Base-by-base conservation (phyloP, 2,329 filamentous ascomycete species). In the Cladorrhinum sp. region DNA sequence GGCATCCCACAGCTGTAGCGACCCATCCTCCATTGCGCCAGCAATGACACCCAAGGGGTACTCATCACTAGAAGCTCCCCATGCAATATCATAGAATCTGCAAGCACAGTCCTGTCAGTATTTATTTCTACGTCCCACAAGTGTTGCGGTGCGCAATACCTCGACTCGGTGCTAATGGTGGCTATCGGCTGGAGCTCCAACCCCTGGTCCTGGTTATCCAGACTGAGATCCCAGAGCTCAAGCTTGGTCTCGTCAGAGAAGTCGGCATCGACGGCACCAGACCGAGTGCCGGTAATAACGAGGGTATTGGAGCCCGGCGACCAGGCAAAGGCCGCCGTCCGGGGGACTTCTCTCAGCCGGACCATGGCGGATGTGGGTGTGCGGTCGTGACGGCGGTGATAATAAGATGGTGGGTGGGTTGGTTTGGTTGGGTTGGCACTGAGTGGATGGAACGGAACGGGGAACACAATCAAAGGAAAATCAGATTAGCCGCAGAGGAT, bases 311-410 rank as follows among this genome's bases (percentile, higher is more conserved):
- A 79, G 69, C 88, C 90, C 24, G 93, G 90, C 68, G 92, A 96
- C 93, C 95, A 99, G 72, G 95, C 92, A 76, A 99, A 99, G 71
- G 93, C 90, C 76, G 93, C 95, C 71, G 95, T 99, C 78, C 95
- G 87, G 75, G 92, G 91, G 73, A 99, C 96, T 81, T 98, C 93
- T 82, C 93, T 87, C 77, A 98, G 83, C 79, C 92, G 91, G 78
- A 97, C 93, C 95, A 99, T 99, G 76, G 55, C 61, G 65, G 53
- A 58, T 36, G 49, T 38, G 41, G 48, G 18, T 55, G 29, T 20
- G 16, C 41, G 41, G 54, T 48, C 25, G 48, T 41, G 27, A 18
- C 20, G 50, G 59, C n/a, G 27, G 55, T 41, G 50, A 36, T 57
- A 16, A n/a, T 41, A 41, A 29, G 4, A 29, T 10, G 36, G 3